phyloP scores from a whole-genome alignment of 331 rosid species.

The Cydonia oblonga region DNA sequence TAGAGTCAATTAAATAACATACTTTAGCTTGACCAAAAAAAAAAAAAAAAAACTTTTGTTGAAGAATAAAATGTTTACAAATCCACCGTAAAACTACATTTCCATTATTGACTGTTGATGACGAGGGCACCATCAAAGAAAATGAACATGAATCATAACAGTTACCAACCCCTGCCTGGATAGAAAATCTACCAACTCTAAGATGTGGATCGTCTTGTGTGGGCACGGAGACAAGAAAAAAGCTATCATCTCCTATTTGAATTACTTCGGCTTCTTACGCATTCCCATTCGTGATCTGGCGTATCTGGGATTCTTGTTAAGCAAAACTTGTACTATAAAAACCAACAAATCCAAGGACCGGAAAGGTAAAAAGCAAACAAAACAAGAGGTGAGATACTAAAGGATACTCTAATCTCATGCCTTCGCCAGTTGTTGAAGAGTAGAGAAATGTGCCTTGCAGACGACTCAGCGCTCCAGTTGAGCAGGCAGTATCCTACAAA shows the following conservation, averaged over 20 bases:
- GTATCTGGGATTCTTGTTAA: conserved; percentile 52
- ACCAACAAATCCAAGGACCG: background rate
- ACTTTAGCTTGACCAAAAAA: background rate
- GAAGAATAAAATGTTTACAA: background rate
- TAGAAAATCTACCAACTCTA: background rate
- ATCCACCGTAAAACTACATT: background rate
- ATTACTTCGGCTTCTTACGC: conserved; percentile 70
- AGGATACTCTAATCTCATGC: conserved; percentile 96
- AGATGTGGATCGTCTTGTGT: background rate
- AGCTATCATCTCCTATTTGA: background rate
- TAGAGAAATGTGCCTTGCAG: conserved; percentile 76
- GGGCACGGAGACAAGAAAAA: background rate
- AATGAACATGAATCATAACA: background rate
- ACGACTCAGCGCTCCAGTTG: conserved; percentile 56
- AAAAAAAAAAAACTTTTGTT: too few species aligned
- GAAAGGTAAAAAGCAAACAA: background rate
- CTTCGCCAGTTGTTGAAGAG: conserved; percentile 70
- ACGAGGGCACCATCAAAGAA: background rate
- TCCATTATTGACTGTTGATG: background rate
- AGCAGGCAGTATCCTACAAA: conserved; percentile 56
- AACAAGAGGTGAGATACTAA: background rate
- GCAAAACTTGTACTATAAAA: conserved; percentile 14
- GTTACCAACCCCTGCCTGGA: background rate
- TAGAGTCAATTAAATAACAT: background rate
- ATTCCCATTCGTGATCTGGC: conserved; percentile 97